A percentile compares a stretch with the other conserved stretches of the same genome.
Evolutionary conservation across 2,329 filamentous ascomycete genomes (phyloP).

Genomic region (Pleochaeta shiraiana): DNA sequence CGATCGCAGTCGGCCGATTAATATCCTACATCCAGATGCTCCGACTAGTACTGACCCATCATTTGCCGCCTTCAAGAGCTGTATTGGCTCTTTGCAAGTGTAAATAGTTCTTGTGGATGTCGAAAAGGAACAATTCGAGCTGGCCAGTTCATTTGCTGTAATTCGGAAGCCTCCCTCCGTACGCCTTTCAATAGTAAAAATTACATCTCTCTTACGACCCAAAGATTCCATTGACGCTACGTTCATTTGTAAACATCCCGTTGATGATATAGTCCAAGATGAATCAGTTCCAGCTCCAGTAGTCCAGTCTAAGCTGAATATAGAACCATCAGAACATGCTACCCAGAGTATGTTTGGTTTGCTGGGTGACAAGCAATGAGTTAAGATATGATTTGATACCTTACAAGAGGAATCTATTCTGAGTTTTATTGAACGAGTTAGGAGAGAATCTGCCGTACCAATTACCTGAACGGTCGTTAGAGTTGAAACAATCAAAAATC

Average conservation of each 20-base stretch:
- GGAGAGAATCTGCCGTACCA: constrained; percentile 57
- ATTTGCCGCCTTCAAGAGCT: constrained; percentile 27
- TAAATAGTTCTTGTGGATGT: constrained; percentile 21
- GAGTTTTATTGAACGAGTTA: constrained; percentile 45
- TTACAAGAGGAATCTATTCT: constrained; percentile 19
- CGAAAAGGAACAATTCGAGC: constrained; percentile 13
- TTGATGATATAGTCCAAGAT: constrained; percentile 21
- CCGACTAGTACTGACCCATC: constrained; percentile 37
- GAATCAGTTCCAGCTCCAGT: constrained; percentile 23
- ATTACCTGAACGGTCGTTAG: constrained; percentile 61
- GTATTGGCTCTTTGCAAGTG: constrained; percentile 21
- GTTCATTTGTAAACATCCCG: constrained; percentile 18
- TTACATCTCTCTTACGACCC: constrained; percentile 17
- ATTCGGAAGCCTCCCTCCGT: constrained; percentile 17
- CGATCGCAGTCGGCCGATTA: constrained; percentile 32
- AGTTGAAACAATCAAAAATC: constrained; percentile 55
- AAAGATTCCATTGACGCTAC: constrained; percentile 18
- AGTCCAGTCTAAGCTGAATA: constrained; percentile 38
- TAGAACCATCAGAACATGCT: constrained; percentile 32
- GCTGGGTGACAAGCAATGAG: constrained; percentile 22
- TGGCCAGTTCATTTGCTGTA: constrained; percentile 19
- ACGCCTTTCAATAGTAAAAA: constrained; percentile 18
- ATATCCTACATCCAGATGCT: constrained; percentile 29
- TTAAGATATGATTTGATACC: constrained; percentile 18
- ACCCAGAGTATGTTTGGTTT: constrained; percentile 33